Base-by-base conservation (phyloP, 2,329 filamentous ascomycete genomes). In the Neurospora sp. region DNA sequence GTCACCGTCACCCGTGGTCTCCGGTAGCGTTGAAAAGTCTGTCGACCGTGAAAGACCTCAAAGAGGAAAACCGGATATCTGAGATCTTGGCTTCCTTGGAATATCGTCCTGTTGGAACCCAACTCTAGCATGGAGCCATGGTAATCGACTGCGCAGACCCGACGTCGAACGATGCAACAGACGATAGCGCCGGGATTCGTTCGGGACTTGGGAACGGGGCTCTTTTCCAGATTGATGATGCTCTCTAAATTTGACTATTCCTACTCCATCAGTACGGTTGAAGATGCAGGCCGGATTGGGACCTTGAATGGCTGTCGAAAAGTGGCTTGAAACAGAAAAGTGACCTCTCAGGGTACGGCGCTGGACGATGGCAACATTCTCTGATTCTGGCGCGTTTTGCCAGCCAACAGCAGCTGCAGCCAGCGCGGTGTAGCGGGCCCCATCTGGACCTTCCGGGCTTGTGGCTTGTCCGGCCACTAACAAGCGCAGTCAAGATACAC, bases 401-500 rank as follows among this genome's bases (percentile, higher is more conserved):
- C 69, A 67, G 67, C 70, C 70, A 65, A 69, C 37, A 67, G 39
- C 17, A 36, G 46, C 28, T 69, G 70, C 70, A 67, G 70, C 68
- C 43, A 67, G 39, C 65, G 41, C 52, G 68, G 67, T 66, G 37
- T 65, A 46, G 33, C 66, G 57, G 66, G 17, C 69, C 36, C 69
- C 69, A 69, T 69, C 68, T 69, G 68, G 68, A 43, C 39, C 67
- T 66, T 39, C 39, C 38, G 41, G 41, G 36, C 70, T 39, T 62
- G 67, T 69, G 68, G 68, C 70, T 67, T 67, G 40, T 69, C 70
- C 70, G 67, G 66, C 38, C 68, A 69, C 23, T 43, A 62, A 62
- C 23, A 28, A 33, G 28, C 23, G 12, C 52, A 57, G 28, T 57
- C 52, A 28, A 57, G 19, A 23, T 28, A 28, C 23, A 15, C 68